Evolutionary conservation across 164 flowering plant genomes (phyloP), one percentile per base, ranked within the genome.

Genomic region (Sedum album): DNA sequence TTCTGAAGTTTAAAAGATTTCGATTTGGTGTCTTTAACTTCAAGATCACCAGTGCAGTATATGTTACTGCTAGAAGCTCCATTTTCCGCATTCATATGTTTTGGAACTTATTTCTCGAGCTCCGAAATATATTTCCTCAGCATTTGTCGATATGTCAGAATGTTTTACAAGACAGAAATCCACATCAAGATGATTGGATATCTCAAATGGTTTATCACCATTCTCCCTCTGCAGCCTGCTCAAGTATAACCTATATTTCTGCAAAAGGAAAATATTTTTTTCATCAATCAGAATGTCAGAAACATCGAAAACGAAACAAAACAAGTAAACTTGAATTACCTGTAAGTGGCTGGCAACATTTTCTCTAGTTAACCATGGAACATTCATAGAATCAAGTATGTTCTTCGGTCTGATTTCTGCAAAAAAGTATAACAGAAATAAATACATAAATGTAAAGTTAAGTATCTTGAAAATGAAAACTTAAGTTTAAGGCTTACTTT

Each of bases 321-420:
- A 30, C 33, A 26, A 55, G 7, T 18, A 26, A 28, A 57, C 33
- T 28, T 28, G 62, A 57, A 60, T 30, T 83, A 94, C 97, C 97
- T 95, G 99, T 69, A 95, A 77, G 74, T 95, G 99, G 81, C 99
- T 94, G 6, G 97, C 99, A 62, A 94, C 97, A 77, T 94, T 94
- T 76, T 94, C 99, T 80, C 99, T 82, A 8, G 96, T 89, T 76
- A 95, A 73, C 92, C 98, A 86, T 31, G 97, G 90, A 64, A 95
- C 88, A 49, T 86, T 88, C 99, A 95, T 95, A 81, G 84, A 70
- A 71, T 92, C 99, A 1, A 92, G 90, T 71, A 95, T 90, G 73
- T 89, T 92, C 85, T 92, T 92, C 1, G 99, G 99, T 55, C 97
- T 95, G 68, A 88, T 90, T 80, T 86, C 98, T 93, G 93, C 73